Percentiles rank a stretch among this genome's conserved stretches.
Evolutionary conservation across 192 early-diverging fungal species (phyloP).

Genomic region (Coemansia sp.): DNA sequence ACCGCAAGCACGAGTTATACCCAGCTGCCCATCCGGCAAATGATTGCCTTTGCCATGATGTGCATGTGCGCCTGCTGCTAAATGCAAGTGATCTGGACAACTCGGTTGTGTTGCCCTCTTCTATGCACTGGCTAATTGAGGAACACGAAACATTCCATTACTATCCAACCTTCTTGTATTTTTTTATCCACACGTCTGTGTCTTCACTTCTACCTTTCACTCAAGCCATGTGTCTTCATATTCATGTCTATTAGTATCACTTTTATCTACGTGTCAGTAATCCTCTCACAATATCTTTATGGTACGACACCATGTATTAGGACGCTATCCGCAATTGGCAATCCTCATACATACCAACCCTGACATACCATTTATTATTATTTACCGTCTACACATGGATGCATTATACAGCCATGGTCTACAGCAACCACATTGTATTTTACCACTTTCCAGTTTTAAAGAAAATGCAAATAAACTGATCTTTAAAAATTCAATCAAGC

Average conservation of each 20-base stretch:
- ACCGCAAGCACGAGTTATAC: neutral
- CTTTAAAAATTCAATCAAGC: neutral
- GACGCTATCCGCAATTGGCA: neutral
- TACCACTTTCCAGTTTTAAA: constrained; percentile 6
- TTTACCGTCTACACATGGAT: no score
- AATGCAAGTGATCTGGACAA: constrained; percentile 10
- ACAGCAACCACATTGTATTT: neutral
- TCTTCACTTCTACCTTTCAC: neutral
- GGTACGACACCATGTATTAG: neutral
- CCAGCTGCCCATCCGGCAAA: neutral
- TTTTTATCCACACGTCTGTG: neutral
- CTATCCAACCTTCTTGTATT: constrained; percentile 8
- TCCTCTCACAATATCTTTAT: no score
- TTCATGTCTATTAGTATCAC: no score
- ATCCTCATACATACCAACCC: neutral
- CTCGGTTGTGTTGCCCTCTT: neutral
- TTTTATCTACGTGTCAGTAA: no score
- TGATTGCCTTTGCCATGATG: neutral
- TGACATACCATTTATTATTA: neutral
- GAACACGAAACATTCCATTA: neutral
- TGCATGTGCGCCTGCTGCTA: neutral
- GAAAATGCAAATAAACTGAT: neutral
- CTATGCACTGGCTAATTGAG: neutral
- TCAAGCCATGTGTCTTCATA: neutral
- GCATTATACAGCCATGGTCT: no score